Base-by-base conservation (phyloP, 148 eudicot genomes). In the Rhododendron griersonianum region DNA sequence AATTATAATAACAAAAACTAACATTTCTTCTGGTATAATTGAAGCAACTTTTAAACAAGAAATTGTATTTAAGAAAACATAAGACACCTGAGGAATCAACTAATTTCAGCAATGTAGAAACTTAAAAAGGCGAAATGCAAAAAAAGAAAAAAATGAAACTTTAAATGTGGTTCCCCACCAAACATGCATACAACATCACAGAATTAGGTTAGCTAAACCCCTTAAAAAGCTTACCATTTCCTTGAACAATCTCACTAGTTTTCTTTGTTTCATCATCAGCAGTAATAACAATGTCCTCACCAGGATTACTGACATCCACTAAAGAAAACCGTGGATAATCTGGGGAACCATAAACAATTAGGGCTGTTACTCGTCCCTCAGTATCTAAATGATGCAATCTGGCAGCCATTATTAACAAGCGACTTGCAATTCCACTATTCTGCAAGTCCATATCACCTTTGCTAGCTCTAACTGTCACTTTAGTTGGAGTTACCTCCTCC, bases 221-320 rank as follows among this genome's bases (percentile, higher is more conserved):
- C 50, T 85, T 0, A 11, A 21, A 55, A 82, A 75, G 81, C 80
- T 50, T 83, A 67, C 81, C 84, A 33, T 85, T 81, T 85, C 83
- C 91, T 78, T 81, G 82, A 45, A 83, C 48, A 37, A 53, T 14
- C 78, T 87, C 77, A 67, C 53, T 75, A 21, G 67, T 11, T 84
- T 89, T 57, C 69, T 33, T 51, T 15, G 59, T 28, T 75, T 85
- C 86, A 35, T 85, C 85, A 45, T 74, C 81, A n/a, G 84, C 81
- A 67, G 83, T 74, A 61, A 90, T 51, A 65, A 88, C 88, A 78
- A 90, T 86, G 87, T 90, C 91, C 65, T 88, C 89, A 59, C 78
- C 85, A 13, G 85, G 81, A 69, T 67, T 85, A 84, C 76, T 80
- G 47, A 88, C 28, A 71, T 88, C 91, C 41, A 90, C 39, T 3